Percentiles rank a stretch among this genome's conserved stretches.
phyloP scores from a whole-genome alignment of 2,329 filamentous ascomycete genomes.

The Diaporthe ampelina region DNA sequence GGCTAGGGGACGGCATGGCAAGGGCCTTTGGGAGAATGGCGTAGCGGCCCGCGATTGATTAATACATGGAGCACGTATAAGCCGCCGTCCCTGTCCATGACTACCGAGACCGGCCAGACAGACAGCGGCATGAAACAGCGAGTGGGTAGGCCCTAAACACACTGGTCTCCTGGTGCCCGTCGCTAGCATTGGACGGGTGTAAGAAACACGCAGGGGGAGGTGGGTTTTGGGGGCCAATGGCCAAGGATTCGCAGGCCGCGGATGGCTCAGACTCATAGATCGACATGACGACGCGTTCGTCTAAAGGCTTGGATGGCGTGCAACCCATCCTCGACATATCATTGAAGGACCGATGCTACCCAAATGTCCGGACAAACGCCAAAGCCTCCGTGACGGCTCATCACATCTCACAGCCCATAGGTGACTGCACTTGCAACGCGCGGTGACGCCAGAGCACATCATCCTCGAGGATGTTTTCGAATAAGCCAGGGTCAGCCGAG shows the following conservation, averaged over 20 bases:
- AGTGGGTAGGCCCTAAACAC: background rate
- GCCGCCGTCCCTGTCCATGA: conserved; percentile 23
- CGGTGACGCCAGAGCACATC: conserved; percentile 30
- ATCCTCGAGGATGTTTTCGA: conserved; percentile 26
- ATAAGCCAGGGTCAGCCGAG: background rate
- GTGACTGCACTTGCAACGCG: background rate
- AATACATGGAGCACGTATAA: conserved; percentile 25
- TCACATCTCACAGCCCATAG: conserved; percentile 2
- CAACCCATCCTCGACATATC: conserved; percentile 8
- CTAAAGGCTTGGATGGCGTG: background rate
- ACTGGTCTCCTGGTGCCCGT: background rate
- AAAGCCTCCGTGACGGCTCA: conserved; percentile 10
- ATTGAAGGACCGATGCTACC: conserved; percentile 13
- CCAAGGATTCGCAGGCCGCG: background rate
- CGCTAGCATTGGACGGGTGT: conserved; percentile 4
- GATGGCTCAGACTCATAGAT: conserved; percentile 13
- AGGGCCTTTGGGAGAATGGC: conserved; percentile 19
- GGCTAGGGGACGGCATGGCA: conserved; percentile 6
- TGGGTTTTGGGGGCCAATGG: background rate
- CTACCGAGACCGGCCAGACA: conserved; percentile 5
- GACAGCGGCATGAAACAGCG: conserved; percentile 25
- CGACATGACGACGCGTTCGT: conserved; percentile 28
- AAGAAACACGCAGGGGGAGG: conserved; percentile 8
- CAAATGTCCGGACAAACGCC: conserved; percentile 25
- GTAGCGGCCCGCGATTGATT: conserved; percentile 25